Conservation (phyloP, 495 filamentous ascomycete genomes). For the Aspergillus mulundensis region DNA sequence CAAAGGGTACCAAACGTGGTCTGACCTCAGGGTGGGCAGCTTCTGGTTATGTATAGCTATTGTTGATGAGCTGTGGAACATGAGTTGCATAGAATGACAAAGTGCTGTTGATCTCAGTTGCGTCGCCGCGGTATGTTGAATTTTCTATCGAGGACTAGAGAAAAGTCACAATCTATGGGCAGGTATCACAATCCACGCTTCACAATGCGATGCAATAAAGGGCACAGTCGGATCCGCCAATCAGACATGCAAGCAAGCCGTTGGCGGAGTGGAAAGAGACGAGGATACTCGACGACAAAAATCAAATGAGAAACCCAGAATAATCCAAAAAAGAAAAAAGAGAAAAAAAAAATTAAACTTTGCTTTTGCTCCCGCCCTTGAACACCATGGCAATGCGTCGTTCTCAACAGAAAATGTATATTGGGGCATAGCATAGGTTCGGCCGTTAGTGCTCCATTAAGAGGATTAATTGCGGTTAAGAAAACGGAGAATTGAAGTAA, state of each 20-base stretch:
- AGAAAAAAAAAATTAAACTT: not conserved
- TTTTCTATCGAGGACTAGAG: not conserved
- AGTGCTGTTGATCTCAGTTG: not conserved
- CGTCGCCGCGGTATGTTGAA: not conserved
- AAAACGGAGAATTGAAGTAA: constrained; percentile 4
- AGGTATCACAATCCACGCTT: constrained; percentile 4
- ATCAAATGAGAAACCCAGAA: not conserved
- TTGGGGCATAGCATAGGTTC: constrained; percentile 2
- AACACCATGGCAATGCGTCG: constrained; percentile 11
- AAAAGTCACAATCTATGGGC: constrained; percentile 4
- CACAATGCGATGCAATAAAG: constrained; percentile 8
- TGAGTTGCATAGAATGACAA: not conserved
- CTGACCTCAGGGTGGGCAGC: not conserved
- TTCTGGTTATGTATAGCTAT: not conserved
- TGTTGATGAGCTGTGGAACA: not conserved
- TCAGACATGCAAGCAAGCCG: not conserved
- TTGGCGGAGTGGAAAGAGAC: not conserved
- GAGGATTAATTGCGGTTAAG: not conserved
- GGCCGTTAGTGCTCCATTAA: constrained; percentile 10
- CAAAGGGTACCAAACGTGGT: not conserved
- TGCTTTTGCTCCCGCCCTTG: constrained; percentile 4
- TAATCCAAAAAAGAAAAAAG: not conserved
- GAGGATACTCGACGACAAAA: not conserved
- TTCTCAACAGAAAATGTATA: constrained; percentile 1
- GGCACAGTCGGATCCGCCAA: constrained; percentile 1